Base-by-base conservation (phyloP, 2,329 filamentous ascomycete genomes). In the Clathrospora elynae region DNA sequence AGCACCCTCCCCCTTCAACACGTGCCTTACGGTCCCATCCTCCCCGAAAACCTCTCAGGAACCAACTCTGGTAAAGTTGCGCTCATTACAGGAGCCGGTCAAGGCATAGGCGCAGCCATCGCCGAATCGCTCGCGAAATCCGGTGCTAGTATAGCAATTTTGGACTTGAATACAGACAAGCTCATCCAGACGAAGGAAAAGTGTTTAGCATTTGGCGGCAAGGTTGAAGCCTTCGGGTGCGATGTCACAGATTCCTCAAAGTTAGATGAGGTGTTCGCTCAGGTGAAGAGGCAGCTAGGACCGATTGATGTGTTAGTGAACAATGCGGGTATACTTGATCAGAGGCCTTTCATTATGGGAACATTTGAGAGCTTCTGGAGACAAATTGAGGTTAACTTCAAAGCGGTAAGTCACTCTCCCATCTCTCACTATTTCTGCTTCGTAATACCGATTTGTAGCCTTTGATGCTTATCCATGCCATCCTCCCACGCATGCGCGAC, bases 301-400 rank as follows among this genome's bases (percentile, higher is more conserved):
- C 42, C 47, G 2, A 58, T 64, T 12, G 59, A 63, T 14, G 39
- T 64, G 6, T 35, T 66, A 0, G 57, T 66, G 6, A 66, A 66
- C 38, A 66, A 64, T 30, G 62, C 61, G 0, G 62, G 62, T 0
- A 60, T 66, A 9, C 34, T 64, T 2, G 49, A 59, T 20, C 59
- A 62, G 24, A 33, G 62, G 11, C 62, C 62, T 0, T 52, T 59
- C 11, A 37, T 66, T 2, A 66, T 66, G 61, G 50, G 55, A 5
- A 53, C 39, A 1, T 62, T 66, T 30, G 44, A 58, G 2, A 19
- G 18, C 1, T 66, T 66, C 35, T 66, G 62, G 62, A 42, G 53
- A 19, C 58, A 64, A 35, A 63, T 66, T 12, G 62, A 66, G 35
- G 62, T 66, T 19, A 66, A 64, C 23, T 64, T 66, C 36, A 66